Evolutionary conservation across 495 filamentous ascomycete genomes (phyloP), one percentile per base, ranked within the genome.

Genomic region (Durotheca rogersii): DNA sequence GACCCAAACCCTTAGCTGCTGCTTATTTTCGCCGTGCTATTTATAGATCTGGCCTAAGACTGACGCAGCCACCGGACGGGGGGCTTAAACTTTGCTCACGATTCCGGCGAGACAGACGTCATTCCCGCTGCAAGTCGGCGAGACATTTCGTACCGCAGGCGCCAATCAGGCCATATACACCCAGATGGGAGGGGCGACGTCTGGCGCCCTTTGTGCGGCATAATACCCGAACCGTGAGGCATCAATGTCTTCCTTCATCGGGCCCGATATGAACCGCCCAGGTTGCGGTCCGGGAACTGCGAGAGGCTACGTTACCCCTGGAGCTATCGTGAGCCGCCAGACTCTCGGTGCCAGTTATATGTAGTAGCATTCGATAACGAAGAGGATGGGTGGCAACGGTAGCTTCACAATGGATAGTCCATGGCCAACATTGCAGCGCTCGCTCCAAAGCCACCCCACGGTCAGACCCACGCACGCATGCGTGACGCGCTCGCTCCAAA

Each of bases 31-130:
- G 46, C 39, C 21, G 40, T 52, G 14, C 53, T 57, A 57, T 57
- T 51, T 47, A 57, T 57, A 57, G 53, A 47, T 51, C 14, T 52
- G 31, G 15, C 17, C 30, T 23, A 34, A 23, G 12, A 30, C 41
- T 15, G 19, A 7, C 19, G 11, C 9, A 25, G 23, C 9, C 23
- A 27, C 4, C 4, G 23, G 23, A 9, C 9, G 23, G 9, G 23
- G 23, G 23, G 23, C 23, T 4, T 4, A 27, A 27, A 27, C 23
- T 27, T 27, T 27, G 23, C 19, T 5, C 36, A 39, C 36, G 9
- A 21, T 12, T n/a, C n/a, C n/a, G n/a, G n/a, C 11, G 10, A 25
- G 14, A 36, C 47, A 4, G 4, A 53, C 50, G 50, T 53, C 50
- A 53, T 53, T 53, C 23, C 9, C 4, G 23, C 23, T 27, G 23